phyloP scores from a whole-genome alignment of 306 rosid species.

The Glycyrrhiza uralensis region DNA sequence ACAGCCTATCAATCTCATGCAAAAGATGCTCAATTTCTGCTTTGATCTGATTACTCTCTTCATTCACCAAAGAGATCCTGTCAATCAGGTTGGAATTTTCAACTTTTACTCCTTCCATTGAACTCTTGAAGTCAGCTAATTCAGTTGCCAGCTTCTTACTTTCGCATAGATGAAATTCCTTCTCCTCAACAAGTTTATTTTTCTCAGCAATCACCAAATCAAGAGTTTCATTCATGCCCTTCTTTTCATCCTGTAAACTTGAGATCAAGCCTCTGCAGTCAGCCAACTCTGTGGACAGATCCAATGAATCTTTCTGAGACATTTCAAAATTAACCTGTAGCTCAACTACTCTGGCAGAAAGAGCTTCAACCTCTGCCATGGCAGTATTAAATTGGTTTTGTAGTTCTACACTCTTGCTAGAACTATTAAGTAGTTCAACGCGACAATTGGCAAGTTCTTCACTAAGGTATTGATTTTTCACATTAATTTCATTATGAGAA shows the following conservation, averaged over 20 bases:
- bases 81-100: constrained; percentile 56
- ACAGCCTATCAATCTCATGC: constrained; percentile 52
- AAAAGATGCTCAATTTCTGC: constrained; percentile 48
- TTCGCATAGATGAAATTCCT: constrained; percentile 45
- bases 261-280: constrained; percentile 59
- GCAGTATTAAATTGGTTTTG: constrained; percentile 44
- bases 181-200: constrained; percentile 52
- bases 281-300: constrained; percentile 58
- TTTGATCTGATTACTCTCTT: constrained; percentile 48
- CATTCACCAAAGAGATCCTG: constrained; percentile 48
- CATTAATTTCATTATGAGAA: constrained; percentile 44
- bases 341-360: constrained; percentile 54
- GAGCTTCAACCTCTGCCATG: constrained; percentile 52
- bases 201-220: constrained; percentile 45
- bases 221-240: constrained; percentile 46
- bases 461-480: constrained; percentile 56
- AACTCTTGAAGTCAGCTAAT: constrained; percentile 40
- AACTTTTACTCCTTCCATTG: constrained; percentile 44
- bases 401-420: constrained; percentile 53
- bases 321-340: constrained; percentile 55
- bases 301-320: constrained; percentile 49
- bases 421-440: constrained; percentile 50
- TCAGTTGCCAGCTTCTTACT: constrained; percentile 61
- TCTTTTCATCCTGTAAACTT: constrained; percentile 61
- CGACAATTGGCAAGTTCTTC: constrained; percentile 67